These are phyloP conservation scores for Prunus padus DNA, from an alignment of 306 rosid species.

Conservation along the genomic window DNA sequence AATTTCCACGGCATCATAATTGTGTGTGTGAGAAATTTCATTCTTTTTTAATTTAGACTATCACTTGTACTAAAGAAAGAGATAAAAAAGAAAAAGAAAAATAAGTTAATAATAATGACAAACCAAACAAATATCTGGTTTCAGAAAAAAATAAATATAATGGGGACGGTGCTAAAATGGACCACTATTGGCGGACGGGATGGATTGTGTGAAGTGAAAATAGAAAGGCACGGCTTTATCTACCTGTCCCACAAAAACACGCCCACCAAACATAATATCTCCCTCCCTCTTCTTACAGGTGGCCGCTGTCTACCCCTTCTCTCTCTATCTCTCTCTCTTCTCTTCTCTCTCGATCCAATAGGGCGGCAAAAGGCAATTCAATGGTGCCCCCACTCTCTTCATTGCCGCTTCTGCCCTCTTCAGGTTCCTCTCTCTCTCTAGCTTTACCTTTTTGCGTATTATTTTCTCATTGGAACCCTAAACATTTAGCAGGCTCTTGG, in stretches of 20 bases:
- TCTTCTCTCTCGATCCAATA: neutral
- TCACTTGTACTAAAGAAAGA: too few relatives aligned
- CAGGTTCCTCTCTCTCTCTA: neutral
- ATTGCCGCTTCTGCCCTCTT: neutral
- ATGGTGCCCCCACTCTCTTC: neutral
- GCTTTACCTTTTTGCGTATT: neutral
- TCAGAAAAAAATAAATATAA: too few relatives aligned
- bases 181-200: neutral
- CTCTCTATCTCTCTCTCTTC: neutral
- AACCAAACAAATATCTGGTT: too few relatives aligned
- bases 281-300: neutral
- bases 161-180: too few relatives aligned
- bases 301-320: neutral
- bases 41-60: too few relatives aligned
- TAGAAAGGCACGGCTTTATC: neutral
- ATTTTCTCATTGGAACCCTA: neutral
- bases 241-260: neutral
- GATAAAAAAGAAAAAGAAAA: too few relatives aligned
- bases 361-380: conserved; percentile 15
- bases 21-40: too few relatives aligned
- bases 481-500: neutral
- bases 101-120: too few relatives aligned
- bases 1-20: too few relatives aligned
- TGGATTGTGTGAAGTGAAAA: neutral
- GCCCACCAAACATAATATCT: neutral